Evolutionary conservation across 208 protist species (phyloP).

Genomic region (Leptomonas pyrrhocoris): DNA sequence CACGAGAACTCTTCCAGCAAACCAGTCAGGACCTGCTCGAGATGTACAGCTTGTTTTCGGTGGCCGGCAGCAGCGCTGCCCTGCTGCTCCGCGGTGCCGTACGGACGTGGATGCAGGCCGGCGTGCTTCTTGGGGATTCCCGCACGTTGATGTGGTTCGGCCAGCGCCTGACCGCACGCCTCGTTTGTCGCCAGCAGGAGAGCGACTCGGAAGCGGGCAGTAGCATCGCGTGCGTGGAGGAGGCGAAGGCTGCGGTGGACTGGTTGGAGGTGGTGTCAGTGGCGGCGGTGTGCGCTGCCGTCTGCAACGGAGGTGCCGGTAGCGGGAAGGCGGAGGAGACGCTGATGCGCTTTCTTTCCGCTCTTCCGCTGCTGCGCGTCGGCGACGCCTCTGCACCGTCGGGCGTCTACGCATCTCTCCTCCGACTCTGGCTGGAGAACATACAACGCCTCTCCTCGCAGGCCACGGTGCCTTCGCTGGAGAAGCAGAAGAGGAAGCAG

Average conservation of each 20-base stretch:
- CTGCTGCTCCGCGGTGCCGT: neutral
- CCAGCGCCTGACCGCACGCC: conserved; percentile 8
- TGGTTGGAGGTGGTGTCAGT: conserved; percentile 25
- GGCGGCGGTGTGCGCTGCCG: conserved; percentile 1
- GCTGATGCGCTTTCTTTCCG: neutral
- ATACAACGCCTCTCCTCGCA: neutral
- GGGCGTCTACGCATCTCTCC: neutral
- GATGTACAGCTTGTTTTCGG: neutral
- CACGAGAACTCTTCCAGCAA: conserved; percentile 17
- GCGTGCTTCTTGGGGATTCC: conserved; percentile 28
- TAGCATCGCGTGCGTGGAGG: neutral
- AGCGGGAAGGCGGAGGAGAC: neutral
- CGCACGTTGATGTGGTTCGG: conserved; percentile 15
- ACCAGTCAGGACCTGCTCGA: conserved; percentile 10
- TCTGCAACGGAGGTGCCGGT: neutral
- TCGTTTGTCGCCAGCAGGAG: conserved; percentile 1
- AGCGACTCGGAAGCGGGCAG: neutral
- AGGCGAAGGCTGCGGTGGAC: neutral
- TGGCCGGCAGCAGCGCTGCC: neutral
- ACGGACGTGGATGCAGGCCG: conserved; percentile 30
- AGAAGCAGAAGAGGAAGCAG: neutral
- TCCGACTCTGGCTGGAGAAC: conserved; percentile 3
- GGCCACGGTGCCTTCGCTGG: too few species aligned
- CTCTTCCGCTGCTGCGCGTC: neutral
- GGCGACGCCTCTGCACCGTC: neutral